These are phyloP conservation scores for Tephrocybe sp. DNA, from an alignment of 768 basidiomycete genomes.

Conservation along the genomic window DNA sequence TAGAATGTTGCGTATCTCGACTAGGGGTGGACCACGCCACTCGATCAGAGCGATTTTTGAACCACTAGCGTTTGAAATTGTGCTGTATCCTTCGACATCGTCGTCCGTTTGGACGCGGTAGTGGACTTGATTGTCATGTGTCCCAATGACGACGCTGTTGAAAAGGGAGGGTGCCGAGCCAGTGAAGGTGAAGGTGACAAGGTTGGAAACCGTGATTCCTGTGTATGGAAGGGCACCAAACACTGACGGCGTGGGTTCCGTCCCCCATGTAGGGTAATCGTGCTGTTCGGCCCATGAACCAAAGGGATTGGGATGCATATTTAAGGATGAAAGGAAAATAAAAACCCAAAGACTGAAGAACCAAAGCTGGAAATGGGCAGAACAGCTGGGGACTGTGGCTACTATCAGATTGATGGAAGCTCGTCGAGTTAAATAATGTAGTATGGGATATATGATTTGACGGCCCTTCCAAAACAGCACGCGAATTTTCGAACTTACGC, in stretches of 20 bases:
- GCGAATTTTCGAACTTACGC: too few relatives aligned
- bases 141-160: constrained; percentile 52
- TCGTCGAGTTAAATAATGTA: too few relatives aligned
- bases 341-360: too few relatives aligned
- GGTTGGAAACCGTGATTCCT: constrained; percentile 27
- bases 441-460: too few relatives aligned
- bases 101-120: constrained; percentile 50
- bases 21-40: constrained; percentile 45
- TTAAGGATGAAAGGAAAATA: neutral
- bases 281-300: neutral
- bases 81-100: constrained; percentile 46
- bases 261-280: neutral
- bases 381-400: too few relatives aligned
- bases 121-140: constrained; percentile 38
- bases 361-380: too few relatives aligned
- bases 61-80: constrained; percentile 47
- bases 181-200: constrained; percentile 45
- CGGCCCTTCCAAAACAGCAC: too few relatives aligned
- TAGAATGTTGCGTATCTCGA: constrained; percentile 52
- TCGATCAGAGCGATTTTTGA: constrained; percentile 52
- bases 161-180: constrained; percentile 48
- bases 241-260: constrained; percentile 39
- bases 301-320: constrained; percentile 4
- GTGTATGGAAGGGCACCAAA: constrained; percentile 63
- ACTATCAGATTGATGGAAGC: too few relatives aligned